Evolutionary conservation across 208 protist species (phyloP).

Genomic region (Porcisia deanei): DNA sequence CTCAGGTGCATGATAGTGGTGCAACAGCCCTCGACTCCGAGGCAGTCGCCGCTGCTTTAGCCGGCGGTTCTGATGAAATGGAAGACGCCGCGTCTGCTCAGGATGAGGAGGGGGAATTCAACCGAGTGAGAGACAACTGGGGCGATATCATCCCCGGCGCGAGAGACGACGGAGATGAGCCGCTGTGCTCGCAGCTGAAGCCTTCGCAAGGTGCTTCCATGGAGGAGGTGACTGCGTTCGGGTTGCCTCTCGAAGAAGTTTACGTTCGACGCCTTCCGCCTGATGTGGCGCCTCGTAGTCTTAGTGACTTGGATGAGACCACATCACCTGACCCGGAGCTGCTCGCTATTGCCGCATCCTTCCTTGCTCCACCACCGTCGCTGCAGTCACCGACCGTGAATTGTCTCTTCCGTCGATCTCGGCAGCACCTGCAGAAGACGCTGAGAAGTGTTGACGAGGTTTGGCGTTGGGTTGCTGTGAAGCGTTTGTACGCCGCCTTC

Average conservation of each 20-base stretch:
- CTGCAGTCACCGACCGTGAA: neutral
- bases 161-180: neutral
- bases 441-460: slow-evolving; percentile 4
- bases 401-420: slow-evolving; percentile 19
- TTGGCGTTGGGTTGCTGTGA: slow-evolving; percentile 82
- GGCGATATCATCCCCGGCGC: neutral
- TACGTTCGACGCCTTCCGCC: slow-evolving; percentile 79
- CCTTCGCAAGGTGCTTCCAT: slow-evolving; percentile 1
- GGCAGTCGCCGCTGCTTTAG: neutral
- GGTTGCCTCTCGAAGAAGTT: slow-evolving; percentile 57
- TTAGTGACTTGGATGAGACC: slow-evolving; percentile 73
- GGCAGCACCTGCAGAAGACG: neutral
- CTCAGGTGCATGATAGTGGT: neutral
- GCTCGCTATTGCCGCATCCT: slow-evolving; percentile 42
- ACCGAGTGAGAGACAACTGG: neutral
- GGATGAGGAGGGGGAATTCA: neutral
- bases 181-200: neutral
- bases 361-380: slow-evolving; percentile 75
- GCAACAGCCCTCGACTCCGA: neutral
- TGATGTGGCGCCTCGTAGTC: slow-evolving; percentile 60
- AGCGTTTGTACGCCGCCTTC: slow-evolving; percentile 67
- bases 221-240: slow-evolving; percentile 36
- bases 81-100: neutral
- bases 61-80: neutral
- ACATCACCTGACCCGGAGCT: slow-evolving; percentile 66